Evolutionary conservation across 352 stramenopile genomes (phyloP), one percentile per base, ranked within the genome.

Genomic region (Elongisporangium anandrum): DNA sequence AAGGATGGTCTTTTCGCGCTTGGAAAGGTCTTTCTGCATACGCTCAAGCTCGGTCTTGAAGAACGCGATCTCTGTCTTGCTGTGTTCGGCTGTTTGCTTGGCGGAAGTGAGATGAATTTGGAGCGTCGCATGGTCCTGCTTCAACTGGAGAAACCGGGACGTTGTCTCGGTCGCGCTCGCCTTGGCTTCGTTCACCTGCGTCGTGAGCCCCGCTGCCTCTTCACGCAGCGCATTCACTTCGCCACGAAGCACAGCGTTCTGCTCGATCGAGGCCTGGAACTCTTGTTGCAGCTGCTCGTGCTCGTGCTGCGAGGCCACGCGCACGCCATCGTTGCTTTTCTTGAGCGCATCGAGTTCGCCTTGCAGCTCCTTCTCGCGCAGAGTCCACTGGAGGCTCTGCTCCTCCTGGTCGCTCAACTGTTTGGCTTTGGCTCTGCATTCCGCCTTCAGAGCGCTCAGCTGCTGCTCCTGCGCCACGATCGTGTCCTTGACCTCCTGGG

Each of bases 121-220:
- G 34, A 83, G 57, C 16, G 61, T 75, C 19, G 78, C 84, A n/a
- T 81, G 62, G 4, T 84, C 77, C 53, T 90, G 72, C 26, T 73
- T 88, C 12, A 90, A 69, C 59, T 89, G 77, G 53, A 88, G 59
- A 2, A 90, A 68, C 57, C 81, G 76, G 62, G 81, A 61, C 61
- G 81, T 87, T 0, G 69, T 67, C 3, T 62, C 57, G 10, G 61
- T 60, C 39, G 77, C 65, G 2, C 59, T 68, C 4, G 57, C 55
- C 38, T 84, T 74, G 1, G 66, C 69, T 45, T 81, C 75, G 1
- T 52, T 69, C 22, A 88, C 39, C 24, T 85, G 72, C 15, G 49
- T 59, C 41, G 81, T 68, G 9, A 87, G 54, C 34, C 64, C 68
- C 13, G 52, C 59, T 9, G 66, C 65, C 59, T 87, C 72, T 3